A percentile compares a stretch with the other conserved stretches of the same genome.
Evolutionary conservation across 306 rosid genomes (phyloP).

Genomic region (Phaseolus lunatus): DNA sequence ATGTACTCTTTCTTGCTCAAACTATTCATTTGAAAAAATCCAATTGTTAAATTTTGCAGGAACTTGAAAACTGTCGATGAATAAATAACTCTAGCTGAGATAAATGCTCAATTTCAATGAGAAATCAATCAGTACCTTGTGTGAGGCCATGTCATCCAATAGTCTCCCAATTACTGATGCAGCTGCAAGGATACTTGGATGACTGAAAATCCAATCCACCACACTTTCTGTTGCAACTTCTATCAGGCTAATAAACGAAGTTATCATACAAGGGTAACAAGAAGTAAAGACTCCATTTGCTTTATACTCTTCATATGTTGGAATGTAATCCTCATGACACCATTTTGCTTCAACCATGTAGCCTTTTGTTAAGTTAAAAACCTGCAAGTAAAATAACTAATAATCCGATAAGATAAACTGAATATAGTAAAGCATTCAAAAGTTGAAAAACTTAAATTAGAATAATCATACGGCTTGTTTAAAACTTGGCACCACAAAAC

Average conservation of each 20-base stretch:
- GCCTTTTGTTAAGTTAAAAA: background rate
- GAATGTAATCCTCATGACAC: conserved; percentile 44
- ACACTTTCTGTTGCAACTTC: conserved; percentile 24
- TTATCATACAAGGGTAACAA: rapidly evolving
- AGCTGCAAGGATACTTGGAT: conserved; percentile 36
- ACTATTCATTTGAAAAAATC: conserved; percentile 30
- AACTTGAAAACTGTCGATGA: no score
- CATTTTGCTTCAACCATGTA: conserved; percentile 51
- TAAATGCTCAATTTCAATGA: no score
- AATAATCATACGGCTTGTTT: background rate
- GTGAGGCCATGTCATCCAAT: conserved; percentile 37
- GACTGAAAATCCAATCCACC: conserved; percentile 37
- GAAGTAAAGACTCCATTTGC: background rate
- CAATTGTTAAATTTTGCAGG: no score
- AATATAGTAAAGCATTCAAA: no score
- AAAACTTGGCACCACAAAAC: conserved; percentile 8
- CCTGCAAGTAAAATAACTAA: background rate
- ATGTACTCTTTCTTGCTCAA: conserved; percentile 54
- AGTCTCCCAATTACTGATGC: conserved; percentile 2
- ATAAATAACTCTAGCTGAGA: no score
- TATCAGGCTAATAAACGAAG: conserved; percentile 3
- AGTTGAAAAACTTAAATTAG: no score
- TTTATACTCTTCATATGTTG: conserved; percentile 53
- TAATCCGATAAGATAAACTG: no score
- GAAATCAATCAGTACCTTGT: conserved; percentile 25